phyloP scores from a whole-genome alignment of 1,139 yeast species.

The Kodamaea sp. region DNA sequence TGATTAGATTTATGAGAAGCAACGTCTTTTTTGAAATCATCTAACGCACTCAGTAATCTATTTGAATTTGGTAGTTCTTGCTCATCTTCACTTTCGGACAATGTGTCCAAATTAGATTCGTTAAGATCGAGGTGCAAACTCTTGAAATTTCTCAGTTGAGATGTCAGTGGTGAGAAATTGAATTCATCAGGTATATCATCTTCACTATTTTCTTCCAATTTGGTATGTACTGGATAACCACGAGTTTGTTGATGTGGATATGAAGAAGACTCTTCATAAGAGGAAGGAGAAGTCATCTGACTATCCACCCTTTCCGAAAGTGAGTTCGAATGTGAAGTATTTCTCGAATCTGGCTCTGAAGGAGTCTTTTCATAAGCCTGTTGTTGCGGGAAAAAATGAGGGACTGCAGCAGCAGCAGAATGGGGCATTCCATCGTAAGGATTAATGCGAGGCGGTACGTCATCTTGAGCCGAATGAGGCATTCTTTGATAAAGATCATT shows the following conservation, averaged over 20 bases:
- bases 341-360: constrained; percentile 4
- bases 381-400: constrained; percentile 7
- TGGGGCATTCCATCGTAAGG: constrained; percentile 5
- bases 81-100: constrained; percentile 9
- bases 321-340: constrained; percentile 1
- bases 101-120: constrained; percentile 5
- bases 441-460: constrained; percentile 4
- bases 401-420: neutral
- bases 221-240: neutral
- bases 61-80: constrained; percentile 4
- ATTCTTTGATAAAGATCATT: too few relatives aligned
- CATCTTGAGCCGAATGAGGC: neutral
- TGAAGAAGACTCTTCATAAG: constrained; percentile 5
- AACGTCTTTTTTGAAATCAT: constrained; percentile 30
- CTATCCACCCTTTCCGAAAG: constrained; percentile 7
- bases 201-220: neutral
- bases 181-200: constrained; percentile 11
- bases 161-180: constrained; percentile 15
- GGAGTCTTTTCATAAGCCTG: constrained; percentile 2
- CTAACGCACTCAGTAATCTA: constrained; percentile 30
- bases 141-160: constrained; percentile 24
- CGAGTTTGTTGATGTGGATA: neutral
- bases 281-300: constrained; percentile 9
- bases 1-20: constrained; percentile 18
- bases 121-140: constrained; percentile 29